These are phyloP conservation scores for Heliamphora exappendiculata DNA, from an alignment of 148 eudicot species.

Conservation along the genomic window DNA sequence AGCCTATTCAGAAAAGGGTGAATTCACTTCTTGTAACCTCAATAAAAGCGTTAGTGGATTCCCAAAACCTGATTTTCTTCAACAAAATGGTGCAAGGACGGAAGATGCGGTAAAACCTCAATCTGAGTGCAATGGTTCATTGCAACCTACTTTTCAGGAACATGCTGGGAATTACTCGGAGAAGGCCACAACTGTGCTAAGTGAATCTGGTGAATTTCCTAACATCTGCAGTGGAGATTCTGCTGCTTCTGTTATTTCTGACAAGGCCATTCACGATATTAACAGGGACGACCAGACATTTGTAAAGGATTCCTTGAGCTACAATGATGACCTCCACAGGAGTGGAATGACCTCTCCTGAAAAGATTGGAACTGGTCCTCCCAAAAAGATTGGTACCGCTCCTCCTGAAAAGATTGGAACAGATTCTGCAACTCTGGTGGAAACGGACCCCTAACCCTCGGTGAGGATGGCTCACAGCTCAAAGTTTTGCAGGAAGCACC, in stretches of 20 bases:
- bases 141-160: background rate
- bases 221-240: conserved; percentile 8
- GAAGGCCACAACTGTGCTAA: background rate
- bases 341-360: background rate
- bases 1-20: background rate
- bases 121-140: background rate
- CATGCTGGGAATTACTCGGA: conserved; percentile 8
- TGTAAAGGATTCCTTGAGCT: background rate
- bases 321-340: background rate
- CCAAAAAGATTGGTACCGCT: too few relatives aligned
- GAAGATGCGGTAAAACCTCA: background rate
- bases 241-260: background rate
- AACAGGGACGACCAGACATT: background rate
- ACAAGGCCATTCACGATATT: background rate
- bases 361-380: background rate
- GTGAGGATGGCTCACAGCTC: background rate
- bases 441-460: background rate
- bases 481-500: background rate
- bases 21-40: background rate
- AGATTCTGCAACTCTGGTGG: background rate
- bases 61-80: background rate
- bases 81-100: background rate
- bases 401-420: background rate
- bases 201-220: background rate
- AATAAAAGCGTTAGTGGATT: background rate